Evolutionary conservation across 192 early-diverging fungal genomes (phyloP).

Genomic region (Coemansia sp.): DNA sequence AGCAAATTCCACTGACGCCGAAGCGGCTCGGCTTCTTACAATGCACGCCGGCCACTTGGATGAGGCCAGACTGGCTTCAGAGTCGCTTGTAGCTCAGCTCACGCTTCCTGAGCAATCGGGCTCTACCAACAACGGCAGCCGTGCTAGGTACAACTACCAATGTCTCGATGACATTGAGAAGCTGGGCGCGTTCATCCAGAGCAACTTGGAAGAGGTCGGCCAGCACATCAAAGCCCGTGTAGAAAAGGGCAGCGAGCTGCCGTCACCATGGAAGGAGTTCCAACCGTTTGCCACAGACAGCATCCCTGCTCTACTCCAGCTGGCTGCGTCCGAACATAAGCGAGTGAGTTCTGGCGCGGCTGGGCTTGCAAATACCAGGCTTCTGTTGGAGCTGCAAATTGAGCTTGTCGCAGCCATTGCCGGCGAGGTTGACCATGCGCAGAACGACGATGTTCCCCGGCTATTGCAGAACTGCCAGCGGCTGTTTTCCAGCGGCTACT

Average conservation of each 20-base stretch:
- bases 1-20: constrained; percentile 17
- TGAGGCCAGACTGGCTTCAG: constrained; percentile 22
- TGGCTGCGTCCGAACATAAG: constrained; percentile 13
- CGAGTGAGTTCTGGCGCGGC: constrained; percentile 6
- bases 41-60: constrained; percentile 23
- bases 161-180: constrained; percentile 7
- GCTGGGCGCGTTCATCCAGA: constrained; percentile 4
- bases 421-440: constrained; percentile 11
- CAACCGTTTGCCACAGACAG: constrained; percentile 20
- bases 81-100: constrained; percentile 12
- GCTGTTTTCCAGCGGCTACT: neutral
- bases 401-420: constrained; percentile 9
- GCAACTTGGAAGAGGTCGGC: constrained; percentile 3
- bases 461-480: constrained; percentile 9
- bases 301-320: constrained; percentile 11
- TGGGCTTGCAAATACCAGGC: neutral
- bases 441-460: neutral
- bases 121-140: neutral
- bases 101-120: too few species aligned
- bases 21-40: constrained; percentile 23
- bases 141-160: constrained; percentile 26
- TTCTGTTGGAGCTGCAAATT: constrained; percentile 7
- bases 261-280: constrained; percentile 43
- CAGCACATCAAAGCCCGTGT: constrained; percentile 6
- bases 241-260: constrained; percentile 12